These are phyloP conservation scores for Gynandropsis gynandra DNA, from an alignment of 345 rosid species.

Conservation along the genomic window DNA sequence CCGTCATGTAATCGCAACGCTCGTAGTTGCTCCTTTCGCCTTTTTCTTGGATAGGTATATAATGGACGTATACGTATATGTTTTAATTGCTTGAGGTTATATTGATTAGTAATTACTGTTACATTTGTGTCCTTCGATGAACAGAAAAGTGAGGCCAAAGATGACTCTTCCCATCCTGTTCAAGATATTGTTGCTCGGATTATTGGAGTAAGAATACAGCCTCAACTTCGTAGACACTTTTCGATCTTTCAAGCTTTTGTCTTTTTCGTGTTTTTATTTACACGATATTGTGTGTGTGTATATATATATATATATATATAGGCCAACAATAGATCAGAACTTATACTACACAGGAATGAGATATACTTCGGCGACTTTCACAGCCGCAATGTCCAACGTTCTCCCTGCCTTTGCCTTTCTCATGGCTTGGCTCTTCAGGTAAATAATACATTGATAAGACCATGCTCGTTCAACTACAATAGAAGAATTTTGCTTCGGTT, in stretches of 20 bases:
- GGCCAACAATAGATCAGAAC: slow-evolving; percentile 39
- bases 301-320: slow-evolving; percentile 8
- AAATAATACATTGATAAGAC: not conserved
- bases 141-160: slow-evolving; percentile 76
- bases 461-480: not conserved
- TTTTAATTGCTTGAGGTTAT: no score
- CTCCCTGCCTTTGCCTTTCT: slow-evolving; percentile 82
- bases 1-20: slow-evolving; percentile 57
- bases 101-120: no score
- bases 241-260: not conserved
- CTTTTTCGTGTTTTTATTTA: not conserved
- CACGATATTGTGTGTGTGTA: not conserved
- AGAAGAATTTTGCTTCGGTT: not conserved
- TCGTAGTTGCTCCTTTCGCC: slow-evolving; percentile 72
- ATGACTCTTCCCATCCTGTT: slow-evolving; percentile 56
- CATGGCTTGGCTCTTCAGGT: slow-evolving; percentile 82
- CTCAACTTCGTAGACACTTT: not conserved
- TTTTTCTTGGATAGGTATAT: slow-evolving; percentile 50
- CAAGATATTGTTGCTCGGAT: slow-evolving; percentile 58
- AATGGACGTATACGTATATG: slow-evolving; percentile 1
- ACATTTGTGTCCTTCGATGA: slow-evolving; percentile 8
- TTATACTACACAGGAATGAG: slow-evolving; percentile 73
- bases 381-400: slow-evolving; percentile 69
- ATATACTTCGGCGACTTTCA: slow-evolving; percentile 73
- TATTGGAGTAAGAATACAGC: slow-evolving; percentile 54